Conservation (phyloP, 1,284 basidiomycete genomes). For the Ceratorhiza oryzae-sativae region DNA sequence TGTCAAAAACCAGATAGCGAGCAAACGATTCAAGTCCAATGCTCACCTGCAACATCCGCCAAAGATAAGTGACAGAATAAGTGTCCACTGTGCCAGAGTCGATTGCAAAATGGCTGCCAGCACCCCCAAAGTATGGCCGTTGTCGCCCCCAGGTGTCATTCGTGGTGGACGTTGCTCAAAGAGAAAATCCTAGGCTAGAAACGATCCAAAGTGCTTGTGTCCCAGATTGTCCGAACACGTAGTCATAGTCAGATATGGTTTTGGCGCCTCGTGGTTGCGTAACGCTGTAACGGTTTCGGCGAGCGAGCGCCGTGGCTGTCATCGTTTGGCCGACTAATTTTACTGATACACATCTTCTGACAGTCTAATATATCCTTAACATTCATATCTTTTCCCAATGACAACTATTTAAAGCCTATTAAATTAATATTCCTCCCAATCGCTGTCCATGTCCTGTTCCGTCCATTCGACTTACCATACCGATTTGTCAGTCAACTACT, state of each 20-base stretch:
- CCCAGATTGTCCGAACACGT: slow-evolving; percentile 3
- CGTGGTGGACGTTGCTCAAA: not conserved
- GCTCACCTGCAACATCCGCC: slow-evolving; percentile 80
- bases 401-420: not conserved
- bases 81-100: slow-evolving; percentile 60
- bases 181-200: too few species aligned
- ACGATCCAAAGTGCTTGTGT: not conserved
- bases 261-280: not conserved
- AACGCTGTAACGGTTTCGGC: not conserved
- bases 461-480: slow-evolving; percentile 18
- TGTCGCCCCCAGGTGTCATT: not conserved
- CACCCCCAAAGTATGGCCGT: not conserved
- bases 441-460: slow-evolving; percentile 27
- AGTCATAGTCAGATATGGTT: not conserved
- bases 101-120: slow-evolving; percentile 40
- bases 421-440: slow-evolving; percentile 21
- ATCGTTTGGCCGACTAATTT: not conserved
- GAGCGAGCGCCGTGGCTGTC: not conserved
- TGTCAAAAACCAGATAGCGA: slow-evolving; percentile 44
- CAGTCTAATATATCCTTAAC: not conserved
- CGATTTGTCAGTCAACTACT: too few species aligned
- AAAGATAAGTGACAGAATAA: slow-evolving; percentile 72
- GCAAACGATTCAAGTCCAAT: not conserved
- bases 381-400: not conserved
- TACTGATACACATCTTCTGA: not conserved